phyloP scores from a whole-genome alignment of 345 rosid genomes.

The Melaleuca alternifolia region DNA sequence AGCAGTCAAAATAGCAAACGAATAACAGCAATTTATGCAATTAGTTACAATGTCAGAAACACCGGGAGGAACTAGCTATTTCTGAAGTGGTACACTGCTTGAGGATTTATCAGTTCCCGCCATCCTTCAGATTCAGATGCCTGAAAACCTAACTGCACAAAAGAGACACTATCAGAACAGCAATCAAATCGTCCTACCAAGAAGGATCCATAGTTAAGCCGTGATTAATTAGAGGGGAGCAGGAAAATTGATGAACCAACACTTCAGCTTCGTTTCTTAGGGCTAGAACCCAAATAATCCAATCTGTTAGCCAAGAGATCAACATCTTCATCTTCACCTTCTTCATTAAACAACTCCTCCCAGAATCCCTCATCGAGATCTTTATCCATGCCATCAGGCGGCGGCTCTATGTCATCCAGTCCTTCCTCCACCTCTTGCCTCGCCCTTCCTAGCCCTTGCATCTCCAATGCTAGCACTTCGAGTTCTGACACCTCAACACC shows the following conservation, averaged over 20 bases:
- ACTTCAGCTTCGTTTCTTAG: background rate
- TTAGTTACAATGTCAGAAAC: background rate
- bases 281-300: constrained; percentile 42
- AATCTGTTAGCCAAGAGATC: constrained; percentile 30
- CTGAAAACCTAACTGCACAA: background rate
- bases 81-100: background rate
- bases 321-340: constrained; percentile 42
- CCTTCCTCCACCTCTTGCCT: constrained; percentile 13
- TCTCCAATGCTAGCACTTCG: constrained; percentile 78
- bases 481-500: constrained; percentile 53
- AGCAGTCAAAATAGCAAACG: background rate
- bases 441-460: constrained; percentile 48
- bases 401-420: constrained; percentile 9
- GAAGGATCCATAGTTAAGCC: background rate
- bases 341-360: constrained; percentile 54
- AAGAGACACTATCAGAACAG: background rate
- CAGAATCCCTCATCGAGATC: constrained; percentile 58
- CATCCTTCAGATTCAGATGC: background rate
- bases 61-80: background rate
- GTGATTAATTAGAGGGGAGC: background rate
- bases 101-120: background rate
- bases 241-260: background rate
- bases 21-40: background rate
- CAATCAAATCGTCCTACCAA: background rate
- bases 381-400: constrained; percentile 1